Conservation (phyloP, 768 basidiomycete genomes). For the Rhizopogon rudus region DNA sequence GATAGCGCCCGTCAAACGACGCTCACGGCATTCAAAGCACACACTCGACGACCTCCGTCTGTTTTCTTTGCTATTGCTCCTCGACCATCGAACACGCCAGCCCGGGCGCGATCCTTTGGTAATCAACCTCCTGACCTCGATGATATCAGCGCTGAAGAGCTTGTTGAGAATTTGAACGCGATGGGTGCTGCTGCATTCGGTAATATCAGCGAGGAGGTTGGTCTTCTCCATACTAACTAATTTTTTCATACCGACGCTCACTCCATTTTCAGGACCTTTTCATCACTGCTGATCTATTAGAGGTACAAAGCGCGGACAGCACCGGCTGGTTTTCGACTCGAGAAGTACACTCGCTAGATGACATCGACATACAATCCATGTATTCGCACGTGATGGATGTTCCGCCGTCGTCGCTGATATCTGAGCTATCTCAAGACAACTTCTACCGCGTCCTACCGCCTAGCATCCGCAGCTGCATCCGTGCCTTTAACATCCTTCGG, state of each 20-base stretch:
- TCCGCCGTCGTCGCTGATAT: conserved; percentile 66
- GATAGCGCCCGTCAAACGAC: conserved; percentile 38
- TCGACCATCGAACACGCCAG: conserved; percentile 8
- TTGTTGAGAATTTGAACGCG: conserved; percentile 74
- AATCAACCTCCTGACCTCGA: conserved; percentile 59
- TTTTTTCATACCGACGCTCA: conserved; percentile 3
- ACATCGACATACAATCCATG: conserved; percentile 75
- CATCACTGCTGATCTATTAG: conserved; percentile 70
- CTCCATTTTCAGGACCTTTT: conserved; percentile 58
- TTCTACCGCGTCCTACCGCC: conserved; percentile 75
- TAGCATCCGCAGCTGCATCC: conserved; percentile 67
- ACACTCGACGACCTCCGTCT: conserved; percentile 57
- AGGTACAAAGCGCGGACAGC: conserved; percentile 75
- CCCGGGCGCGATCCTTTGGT: conserved; percentile 22
- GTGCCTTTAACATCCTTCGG: conserved; percentile 70
- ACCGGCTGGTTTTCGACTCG: conserved; percentile 69
- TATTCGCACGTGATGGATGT: conserved; percentile 70
- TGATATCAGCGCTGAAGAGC: conserved; percentile 55
- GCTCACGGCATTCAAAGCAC: conserved; percentile 41
- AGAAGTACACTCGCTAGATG: conserved; percentile 53
- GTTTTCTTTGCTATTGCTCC: conserved; percentile 20
- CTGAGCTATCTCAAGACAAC: conserved; percentile 64
- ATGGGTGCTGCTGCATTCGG: conserved; percentile 73
- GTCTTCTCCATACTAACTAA: neutral
- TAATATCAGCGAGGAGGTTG: conserved; percentile 74